A percentile compares a stretch with the other conserved stretches of the same genome.
Conservation (phyloP, 208 protist genomes). For the Leishmania braziliensis region DNA sequence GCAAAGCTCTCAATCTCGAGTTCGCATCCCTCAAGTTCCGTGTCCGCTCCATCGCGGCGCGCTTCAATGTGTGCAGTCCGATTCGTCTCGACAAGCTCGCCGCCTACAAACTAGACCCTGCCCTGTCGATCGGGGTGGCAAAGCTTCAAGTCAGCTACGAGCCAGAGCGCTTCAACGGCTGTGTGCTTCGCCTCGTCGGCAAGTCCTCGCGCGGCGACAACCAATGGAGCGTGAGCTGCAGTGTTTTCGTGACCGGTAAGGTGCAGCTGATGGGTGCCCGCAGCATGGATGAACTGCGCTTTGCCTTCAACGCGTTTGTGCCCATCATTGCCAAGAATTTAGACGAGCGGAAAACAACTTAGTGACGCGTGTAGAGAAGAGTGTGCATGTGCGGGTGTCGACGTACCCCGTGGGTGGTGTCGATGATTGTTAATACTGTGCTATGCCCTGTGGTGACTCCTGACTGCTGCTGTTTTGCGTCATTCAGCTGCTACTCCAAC, state of each 20-base stretch:
- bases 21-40: constrained; percentile 80
- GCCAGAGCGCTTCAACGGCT: constrained; percentile 86
- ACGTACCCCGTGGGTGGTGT: background rate
- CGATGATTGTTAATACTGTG: background rate
- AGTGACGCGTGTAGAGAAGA: background rate
- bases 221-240: constrained; percentile 72
- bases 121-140: constrained; percentile 39
- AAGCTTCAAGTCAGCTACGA: constrained; percentile 77
- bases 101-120: constrained; percentile 37
- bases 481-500: background rate
- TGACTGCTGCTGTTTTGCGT: background rate
- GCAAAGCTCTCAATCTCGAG: constrained; percentile 70
- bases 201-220: constrained; percentile 50
- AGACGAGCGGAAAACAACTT: background rate
- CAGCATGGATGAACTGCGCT: constrained; percentile 77
- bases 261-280: constrained; percentile 80
- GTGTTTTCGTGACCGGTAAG: constrained; percentile 87
- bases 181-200: constrained; percentile 66
- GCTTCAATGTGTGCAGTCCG: constrained; percentile 84
- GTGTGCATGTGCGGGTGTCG: background rate
- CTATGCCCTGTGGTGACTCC: background rate
- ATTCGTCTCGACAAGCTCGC: constrained; percentile 78
- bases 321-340: constrained; percentile 78
- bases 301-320: constrained; percentile 83
- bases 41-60: constrained; percentile 79